Evolutionary conservation across 345 rosid species (phyloP).

Genomic region (Gossypium arboreum): DNA sequence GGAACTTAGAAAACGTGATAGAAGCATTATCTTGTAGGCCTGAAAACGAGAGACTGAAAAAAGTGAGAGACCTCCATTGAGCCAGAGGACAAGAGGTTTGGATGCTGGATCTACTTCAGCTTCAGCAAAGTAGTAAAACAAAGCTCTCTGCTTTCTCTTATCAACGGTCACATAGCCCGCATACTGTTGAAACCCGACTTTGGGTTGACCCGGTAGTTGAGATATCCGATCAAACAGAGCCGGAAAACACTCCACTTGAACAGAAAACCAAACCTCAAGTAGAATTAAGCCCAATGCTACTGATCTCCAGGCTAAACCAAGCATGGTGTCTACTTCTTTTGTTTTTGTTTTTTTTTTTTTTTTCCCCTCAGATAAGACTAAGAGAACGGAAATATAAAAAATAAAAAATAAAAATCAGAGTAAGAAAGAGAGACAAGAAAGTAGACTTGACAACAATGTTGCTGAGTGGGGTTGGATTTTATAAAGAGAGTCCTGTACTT

Average conservation of each 20-base stretch:
- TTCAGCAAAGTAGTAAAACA: slow-evolving; percentile 95
- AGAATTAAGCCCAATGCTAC: slow-evolving; percentile 44
- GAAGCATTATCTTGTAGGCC: neutral
- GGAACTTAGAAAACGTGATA: neutral
- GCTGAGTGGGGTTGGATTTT: slow-evolving; percentile 26
- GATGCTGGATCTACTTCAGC: slow-evolving; percentile 70
- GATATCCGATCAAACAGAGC: slow-evolving; percentile 44
- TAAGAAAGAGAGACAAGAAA: slow-evolving; percentile 22
- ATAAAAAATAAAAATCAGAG: slow-evolving; percentile 11
- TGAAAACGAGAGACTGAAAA: neutral
- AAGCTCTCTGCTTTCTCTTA: slow-evolving; percentile 58
- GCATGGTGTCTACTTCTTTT: slow-evolving; percentile 18
- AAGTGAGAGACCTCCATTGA: slow-evolving; percentile 72
- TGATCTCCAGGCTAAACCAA: slow-evolving; percentile 25
- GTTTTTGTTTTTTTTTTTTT: neutral
- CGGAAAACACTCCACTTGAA: slow-evolving; percentile 30
- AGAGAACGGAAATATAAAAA: slow-evolving; percentile 1
- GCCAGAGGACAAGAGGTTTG: slow-evolving; percentile 95
- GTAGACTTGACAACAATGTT: slow-evolving; percentile 5
- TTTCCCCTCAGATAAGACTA: neutral
- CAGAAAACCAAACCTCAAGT: slow-evolving; percentile 24
- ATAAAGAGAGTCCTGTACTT: slow-evolving; percentile 15
- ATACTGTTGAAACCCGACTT: slow-evolving; percentile 65
- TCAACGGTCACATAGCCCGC: slow-evolving; percentile 88
- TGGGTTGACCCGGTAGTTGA: slow-evolving; percentile 83